Percentiles rank a stretch among this genome's conserved stretches.
These are phyloP conservation scores for Gastrolobium bilobum DNA, from an alignment of 306 rosid genomes.

Conservation along the genomic window DNA sequence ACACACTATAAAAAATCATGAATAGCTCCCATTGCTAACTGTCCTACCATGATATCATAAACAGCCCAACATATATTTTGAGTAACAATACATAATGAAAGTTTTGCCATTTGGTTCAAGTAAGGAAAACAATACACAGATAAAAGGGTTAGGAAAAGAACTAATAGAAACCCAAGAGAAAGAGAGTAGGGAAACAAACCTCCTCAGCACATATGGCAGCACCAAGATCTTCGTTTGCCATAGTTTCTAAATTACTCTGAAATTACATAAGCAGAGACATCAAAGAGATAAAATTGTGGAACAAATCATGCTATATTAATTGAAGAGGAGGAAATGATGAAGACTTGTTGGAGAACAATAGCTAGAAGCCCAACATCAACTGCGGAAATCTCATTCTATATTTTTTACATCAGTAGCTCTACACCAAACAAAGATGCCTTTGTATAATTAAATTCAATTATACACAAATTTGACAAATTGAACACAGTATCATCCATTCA, in stretches of 20 bases:
- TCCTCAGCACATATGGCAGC: slow-evolving; percentile 78
- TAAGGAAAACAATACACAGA: background rate
- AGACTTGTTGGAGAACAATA: slow-evolving; percentile 78
- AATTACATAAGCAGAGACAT: slow-evolving; percentile 41
- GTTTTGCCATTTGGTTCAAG: background rate
- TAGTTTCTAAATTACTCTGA: slow-evolving; percentile 81
- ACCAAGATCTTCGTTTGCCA: slow-evolving; percentile 83
- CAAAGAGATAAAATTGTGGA: background rate
- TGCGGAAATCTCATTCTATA: slow-evolving; percentile 72
- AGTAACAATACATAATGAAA: background rate
- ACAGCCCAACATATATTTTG: background rate
- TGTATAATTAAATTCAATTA: slow-evolving; percentile 21
- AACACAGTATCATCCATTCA: too few species aligned
- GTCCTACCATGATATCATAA: background rate
- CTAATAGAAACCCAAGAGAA: too few species aligned
- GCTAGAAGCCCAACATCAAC: slow-evolving; percentile 78
- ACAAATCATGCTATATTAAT: background rate
- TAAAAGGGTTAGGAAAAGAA: too few species aligned
- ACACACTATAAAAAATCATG: background rate
- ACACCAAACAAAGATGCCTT: slow-evolving; percentile 79
- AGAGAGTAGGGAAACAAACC: slow-evolving; percentile 45
- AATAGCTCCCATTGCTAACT: background rate
- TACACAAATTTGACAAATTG: background rate
- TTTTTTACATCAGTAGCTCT: slow-evolving; percentile 83
- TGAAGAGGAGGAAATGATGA: background rate